Base-by-base conservation (phyloP, 1,284 basidiomycete genomes). In the Inonotus hispidus region DNA sequence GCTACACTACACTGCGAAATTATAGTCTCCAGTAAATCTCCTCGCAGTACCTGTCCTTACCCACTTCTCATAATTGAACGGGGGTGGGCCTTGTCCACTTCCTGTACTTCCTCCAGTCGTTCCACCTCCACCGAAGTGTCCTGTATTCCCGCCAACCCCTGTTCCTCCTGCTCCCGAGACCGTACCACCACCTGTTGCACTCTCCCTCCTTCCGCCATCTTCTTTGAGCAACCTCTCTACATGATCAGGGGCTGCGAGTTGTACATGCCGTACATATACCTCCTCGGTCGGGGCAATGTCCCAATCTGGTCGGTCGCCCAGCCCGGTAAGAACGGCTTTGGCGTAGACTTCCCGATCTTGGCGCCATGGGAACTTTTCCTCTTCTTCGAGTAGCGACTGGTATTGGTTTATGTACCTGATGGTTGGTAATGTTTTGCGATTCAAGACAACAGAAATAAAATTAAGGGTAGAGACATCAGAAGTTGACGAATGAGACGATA, bases 331-430 rank as follows among this genome's bases (percentile, higher is more conserved):
- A 29, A 86, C 76, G n/a, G 83, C 81, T 35, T 71, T 72, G 37
- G 74, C 70, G 67, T 88, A 89, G 11, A 84, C 73, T 60, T 81
- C 75, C 58, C 81, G 70, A 64, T 88, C 83, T 64, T 81, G 82
- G 25, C 78, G 73, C 62, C 84, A 84, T 19, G 73, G 73, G 56
- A 71, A 73, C 45, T 77, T 78, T 38, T 45, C 62, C 53, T 77
- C 80, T n/a, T 77, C 77, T 61, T 85, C 81, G 41, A 85, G 72
- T 14, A 89, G 76, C 52, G 85, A 84, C 59, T 84, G 80, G 63
- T 81, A 85, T 68, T 90, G 86, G 66, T 88, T 84, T 66, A 90
- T 85, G 67, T 90, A 89, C 43, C 87, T 88, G 59, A 7, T n/a
- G 37, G 10, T 29, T 43, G 11, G n/a, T 39, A 6, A n/a, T n/a